Evolutionary conservation across 192 early-diverging fungal genomes (phyloP).

Genomic region (Obelidium mucronatum): DNA sequence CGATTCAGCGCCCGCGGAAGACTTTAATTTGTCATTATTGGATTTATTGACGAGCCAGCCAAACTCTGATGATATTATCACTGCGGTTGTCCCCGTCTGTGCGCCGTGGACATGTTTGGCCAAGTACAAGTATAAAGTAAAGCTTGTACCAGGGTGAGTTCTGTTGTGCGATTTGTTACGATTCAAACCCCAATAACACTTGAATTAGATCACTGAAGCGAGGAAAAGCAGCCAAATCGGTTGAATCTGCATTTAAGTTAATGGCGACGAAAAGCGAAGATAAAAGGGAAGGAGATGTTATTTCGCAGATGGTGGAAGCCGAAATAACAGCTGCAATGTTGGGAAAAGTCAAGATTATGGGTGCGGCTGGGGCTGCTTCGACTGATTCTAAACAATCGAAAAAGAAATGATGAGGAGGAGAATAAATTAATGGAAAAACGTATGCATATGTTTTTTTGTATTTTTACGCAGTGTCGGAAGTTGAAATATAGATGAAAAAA

Average conservation of each 20-base stretch:
- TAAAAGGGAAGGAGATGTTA: slow-evolving; percentile 63
- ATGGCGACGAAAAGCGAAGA: slow-evolving; percentile 46
- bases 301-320: slow-evolving; percentile 83
- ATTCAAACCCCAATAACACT: slow-evolving; percentile 2
- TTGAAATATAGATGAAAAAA: too few relatives aligned
- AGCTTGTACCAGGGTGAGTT: slow-evolving; percentile 81
- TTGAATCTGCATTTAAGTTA: slow-evolving; percentile 48
- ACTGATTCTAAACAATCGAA: neutral
- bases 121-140: slow-evolving; percentile 94
- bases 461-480: too few relatives aligned
- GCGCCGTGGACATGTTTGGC: slow-evolving; percentile 88
- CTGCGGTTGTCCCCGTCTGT: slow-evolving; percentile 90
- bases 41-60: slow-evolving; percentile 86
- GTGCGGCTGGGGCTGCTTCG: slow-evolving; percentile 20
- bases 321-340: slow-evolving; percentile 85
- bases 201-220: slow-evolving; percentile 75
- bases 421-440: too few relatives aligned
- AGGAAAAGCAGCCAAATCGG: slow-evolving; percentile 82
- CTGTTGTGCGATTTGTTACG: neutral
- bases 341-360: slow-evolving; percentile 78
- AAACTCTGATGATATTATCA: slow-evolving; percentile 77
- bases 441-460: too few relatives aligned
- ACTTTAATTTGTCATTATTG: slow-evolving; percentile 54
- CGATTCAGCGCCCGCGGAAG: too few relatives aligned
- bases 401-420: neutral